These are phyloP conservation scores for Fusarium sp. DNA, from an alignment of 2,329 filamentous ascomycete genomes.

Conservation along the genomic window DNA sequence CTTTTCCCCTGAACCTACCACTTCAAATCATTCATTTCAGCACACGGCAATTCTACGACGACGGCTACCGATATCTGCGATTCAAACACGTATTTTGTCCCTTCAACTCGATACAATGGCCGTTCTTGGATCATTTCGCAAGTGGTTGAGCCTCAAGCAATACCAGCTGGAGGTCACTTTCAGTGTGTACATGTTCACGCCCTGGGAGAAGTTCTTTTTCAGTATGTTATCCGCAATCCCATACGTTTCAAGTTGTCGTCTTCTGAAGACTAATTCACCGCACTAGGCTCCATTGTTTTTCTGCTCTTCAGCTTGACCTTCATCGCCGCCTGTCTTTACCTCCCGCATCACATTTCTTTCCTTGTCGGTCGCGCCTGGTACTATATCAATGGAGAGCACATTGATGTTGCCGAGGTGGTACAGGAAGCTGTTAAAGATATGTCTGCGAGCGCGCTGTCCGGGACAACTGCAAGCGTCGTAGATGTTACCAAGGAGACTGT, in stretches of 20 bases:
- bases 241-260: not conserved
- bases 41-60: not conserved
- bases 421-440: constrained; percentile 48
- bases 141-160: constrained; percentile 93
- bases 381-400: constrained; percentile 88
- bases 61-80: not conserved
- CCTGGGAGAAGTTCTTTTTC: constrained; percentile 95
- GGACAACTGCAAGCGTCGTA: constrained; percentile 39
- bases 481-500: constrained; percentile 41
- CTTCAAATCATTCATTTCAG: not conserved
- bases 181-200: constrained; percentile 95
- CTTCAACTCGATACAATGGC: constrained; percentile 43
- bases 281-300: constrained; percentile 88
- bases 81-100: not conserved
- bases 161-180: constrained; percentile 99
- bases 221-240: constrained; percentile 69
- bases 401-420: constrained; percentile 55
- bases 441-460: constrained; percentile 46
- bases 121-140: constrained; percentile 67
- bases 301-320: constrained; percentile 86
- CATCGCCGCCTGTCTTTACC: constrained; percentile 89
- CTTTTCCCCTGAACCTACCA: constrained; percentile 29
- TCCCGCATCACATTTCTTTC: constrained; percentile 88
- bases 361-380: constrained; percentile 90
- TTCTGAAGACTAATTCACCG: constrained; percentile 45